Evolutionary conservation across 2,329 filamentous ascomycete genomes (phyloP).

Genomic region (Pestalotiopsis sp.): DNA sequence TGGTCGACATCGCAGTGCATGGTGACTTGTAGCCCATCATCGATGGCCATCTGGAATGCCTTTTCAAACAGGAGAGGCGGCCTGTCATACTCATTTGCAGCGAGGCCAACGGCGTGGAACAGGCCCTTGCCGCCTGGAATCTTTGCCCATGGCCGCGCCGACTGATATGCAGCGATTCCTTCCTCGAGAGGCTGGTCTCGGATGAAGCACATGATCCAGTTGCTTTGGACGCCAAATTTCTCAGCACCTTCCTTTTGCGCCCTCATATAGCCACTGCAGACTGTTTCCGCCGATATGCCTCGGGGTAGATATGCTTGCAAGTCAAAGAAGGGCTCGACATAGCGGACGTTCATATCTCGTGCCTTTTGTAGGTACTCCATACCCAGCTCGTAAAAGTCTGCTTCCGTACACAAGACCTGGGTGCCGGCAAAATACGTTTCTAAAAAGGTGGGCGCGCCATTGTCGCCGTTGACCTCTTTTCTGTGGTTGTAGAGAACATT

Average conservation of each 20-base stretch:
- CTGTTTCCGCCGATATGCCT: slow-evolving; percentile 33
- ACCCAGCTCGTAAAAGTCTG: slow-evolving; percentile 42
- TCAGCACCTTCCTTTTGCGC: slow-evolving; percentile 32
- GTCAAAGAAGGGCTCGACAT: slow-evolving; percentile 45
- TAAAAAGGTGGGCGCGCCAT: slow-evolving; percentile 33
- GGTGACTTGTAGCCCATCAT: slow-evolving; percentile 47
- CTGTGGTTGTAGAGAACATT: slow-evolving; percentile 38
- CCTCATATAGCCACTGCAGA: slow-evolving; percentile 37
- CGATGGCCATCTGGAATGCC: slow-evolving; percentile 37
- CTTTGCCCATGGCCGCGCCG: slow-evolving; percentile 40
- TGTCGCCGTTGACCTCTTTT: slow-evolving; percentile 38
- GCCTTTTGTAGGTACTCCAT: slow-evolving; percentile 39
- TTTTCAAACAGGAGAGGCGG: slow-evolving; percentile 47
- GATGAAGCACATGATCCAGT: slow-evolving; percentile 46
- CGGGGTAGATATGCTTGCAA: slow-evolving; percentile 43
- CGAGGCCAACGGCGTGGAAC: slow-evolving; percentile 49
- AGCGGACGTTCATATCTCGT: slow-evolving; percentile 39
- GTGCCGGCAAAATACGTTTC: slow-evolving; percentile 36
- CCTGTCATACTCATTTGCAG: slow-evolving; percentile 47
- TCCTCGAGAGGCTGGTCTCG: slow-evolving; percentile 41
- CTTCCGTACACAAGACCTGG: slow-evolving; percentile 34
- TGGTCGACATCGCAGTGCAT: slow-evolving; percentile 56
- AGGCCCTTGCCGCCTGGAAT: slow-evolving; percentile 35
- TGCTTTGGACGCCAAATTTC: slow-evolving; percentile 31
- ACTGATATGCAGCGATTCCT: slow-evolving; percentile 40